Base-by-base conservation (phyloP, 257 asterid species). In the Dorcoceras hygrometricum region DNA sequence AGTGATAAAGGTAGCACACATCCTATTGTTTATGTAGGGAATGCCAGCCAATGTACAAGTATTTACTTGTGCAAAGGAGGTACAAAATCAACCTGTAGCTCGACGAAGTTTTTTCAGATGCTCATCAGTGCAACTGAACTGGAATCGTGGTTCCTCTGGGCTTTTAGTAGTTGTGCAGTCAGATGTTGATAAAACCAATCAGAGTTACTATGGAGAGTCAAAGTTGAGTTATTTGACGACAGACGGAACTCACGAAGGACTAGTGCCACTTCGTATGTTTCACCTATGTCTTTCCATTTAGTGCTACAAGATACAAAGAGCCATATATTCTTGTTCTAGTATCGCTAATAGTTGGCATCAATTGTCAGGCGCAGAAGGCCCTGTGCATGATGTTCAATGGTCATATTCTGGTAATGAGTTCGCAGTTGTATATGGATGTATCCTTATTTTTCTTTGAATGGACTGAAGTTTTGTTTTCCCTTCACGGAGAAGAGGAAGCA, bases 361-460 rank as follows among this genome's bases (percentile, higher is more conserved):
- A 72, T 83, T 74, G 77, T 75, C 89, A 90, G 97, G 99, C 71
- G 87, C 90, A 80, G 99, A 94, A 69, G 99, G 99, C 36, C 99
- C 99, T 56, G 94, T 90, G 59, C 97, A 94, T 75, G 99, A 94
- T 79, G 96, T 90, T 77, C 97, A 85, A 73, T 90, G 97, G 99
- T 94, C 99, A 12, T 71, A 26, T 72, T 78, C 89, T 16, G 97
- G 99, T 57, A 87, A 81, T 76, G 99, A 94, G 80, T 94, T 90
- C 78, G 97, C 96, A n/a, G 99, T 82, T 77, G 99, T 90, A 73
- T 94, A 90, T 79, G 99, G 99, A 76, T 90, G 99, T 94, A 94
- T 94, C 97, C 96, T 88, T 78, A 5, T 66, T 59, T 48, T 70
- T 58, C 36, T 53, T 31, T 65, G 19, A 50, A 5, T 43, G 32